Conservation (phyloP, 1,284 basidiomycete genomes). For the Ceratobasidium sp. region DNA sequence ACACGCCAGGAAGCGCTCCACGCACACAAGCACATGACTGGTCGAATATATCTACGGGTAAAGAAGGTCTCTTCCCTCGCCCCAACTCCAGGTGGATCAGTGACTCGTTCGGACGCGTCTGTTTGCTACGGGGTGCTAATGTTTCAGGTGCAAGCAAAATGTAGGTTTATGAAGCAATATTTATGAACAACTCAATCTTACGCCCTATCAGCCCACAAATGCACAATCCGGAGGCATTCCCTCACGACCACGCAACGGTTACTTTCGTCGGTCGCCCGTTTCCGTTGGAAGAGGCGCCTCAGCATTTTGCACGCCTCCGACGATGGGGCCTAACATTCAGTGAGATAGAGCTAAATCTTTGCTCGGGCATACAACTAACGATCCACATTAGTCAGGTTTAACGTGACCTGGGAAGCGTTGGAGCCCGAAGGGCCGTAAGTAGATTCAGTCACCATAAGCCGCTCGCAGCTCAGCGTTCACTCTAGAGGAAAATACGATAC, state of each 20-base stretch:
- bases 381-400: conserved; percentile 69
- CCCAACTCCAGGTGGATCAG: conserved; percentile 74
- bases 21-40: conserved; percentile 71
- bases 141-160: conserved; percentile 81
- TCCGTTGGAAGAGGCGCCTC: conserved; percentile 79
- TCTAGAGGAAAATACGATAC: conserved; percentile 79
- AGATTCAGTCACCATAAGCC: neutral
- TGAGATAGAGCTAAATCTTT: conserved; percentile 50
- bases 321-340: conserved; percentile 88
- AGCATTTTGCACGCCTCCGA: conserved; percentile 78
- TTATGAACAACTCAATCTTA: neutral
- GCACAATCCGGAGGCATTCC: conserved; percentile 66
- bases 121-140: conserved; percentile 81
- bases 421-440: conserved; percentile 89
- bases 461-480: neutral
- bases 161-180: no score
- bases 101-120: conserved; percentile 67
- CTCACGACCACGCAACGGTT: conserved; percentile 63
- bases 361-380: neutral
- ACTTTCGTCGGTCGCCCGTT: conserved; percentile 87
- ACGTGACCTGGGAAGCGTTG: conserved; percentile 96
- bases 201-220: conserved; percentile 23
- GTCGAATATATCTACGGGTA: conserved; percentile 65
- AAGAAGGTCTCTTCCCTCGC: conserved; percentile 63
- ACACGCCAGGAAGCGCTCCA: conserved; percentile 33